These are phyloP conservation scores for Hemileccinum rubropunctum DNA, from an alignment of 768 basidiomycete species.

Conservation along the genomic window DNA sequence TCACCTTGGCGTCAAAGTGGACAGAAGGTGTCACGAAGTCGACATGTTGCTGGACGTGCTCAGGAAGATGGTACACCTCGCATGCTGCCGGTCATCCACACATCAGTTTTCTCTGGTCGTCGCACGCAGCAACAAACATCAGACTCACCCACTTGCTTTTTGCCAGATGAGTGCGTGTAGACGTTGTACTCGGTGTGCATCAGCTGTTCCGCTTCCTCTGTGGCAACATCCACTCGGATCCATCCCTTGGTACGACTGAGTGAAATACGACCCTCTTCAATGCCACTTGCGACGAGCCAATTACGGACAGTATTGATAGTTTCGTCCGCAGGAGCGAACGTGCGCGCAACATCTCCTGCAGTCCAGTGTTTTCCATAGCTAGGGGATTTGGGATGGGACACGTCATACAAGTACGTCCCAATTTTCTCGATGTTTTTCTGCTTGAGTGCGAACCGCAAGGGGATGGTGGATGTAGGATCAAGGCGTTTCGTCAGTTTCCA, in stretches of 20 bases:
- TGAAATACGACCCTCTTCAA: constrained; percentile 18
- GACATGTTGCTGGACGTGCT: neutral
- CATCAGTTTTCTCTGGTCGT: neutral
- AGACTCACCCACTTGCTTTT: constrained; percentile 22
- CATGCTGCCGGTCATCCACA: no score
- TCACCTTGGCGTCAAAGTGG: neutral
- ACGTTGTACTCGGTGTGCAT: constrained; percentile 34
- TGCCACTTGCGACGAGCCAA: constrained; percentile 28
- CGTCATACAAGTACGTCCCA: constrained; percentile 21
- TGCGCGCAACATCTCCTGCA: constrained; percentile 20
- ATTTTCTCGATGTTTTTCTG: constrained; percentile 30
- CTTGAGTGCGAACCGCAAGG: constrained; percentile 30
- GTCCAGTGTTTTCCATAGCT: constrained; percentile 32
- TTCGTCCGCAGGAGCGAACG: constrained; percentile 25
- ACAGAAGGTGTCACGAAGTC: neutral
- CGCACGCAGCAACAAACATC: neutral
- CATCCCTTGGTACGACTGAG: constrained; percentile 19
- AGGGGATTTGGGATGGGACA: constrained; percentile 33
- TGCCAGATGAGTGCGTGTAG: constrained; percentile 22
- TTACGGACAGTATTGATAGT: constrained; percentile 19
- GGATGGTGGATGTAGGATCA: constrained; percentile 27
- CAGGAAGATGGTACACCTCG: no score
- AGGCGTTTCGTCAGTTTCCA: constrained; percentile 40
- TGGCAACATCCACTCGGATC: constrained; percentile 26
- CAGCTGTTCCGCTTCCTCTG: constrained; percentile 32